Conservation (phyloP, 1,284 basidiomycete genomes). For the Irpex sp. region DNA sequence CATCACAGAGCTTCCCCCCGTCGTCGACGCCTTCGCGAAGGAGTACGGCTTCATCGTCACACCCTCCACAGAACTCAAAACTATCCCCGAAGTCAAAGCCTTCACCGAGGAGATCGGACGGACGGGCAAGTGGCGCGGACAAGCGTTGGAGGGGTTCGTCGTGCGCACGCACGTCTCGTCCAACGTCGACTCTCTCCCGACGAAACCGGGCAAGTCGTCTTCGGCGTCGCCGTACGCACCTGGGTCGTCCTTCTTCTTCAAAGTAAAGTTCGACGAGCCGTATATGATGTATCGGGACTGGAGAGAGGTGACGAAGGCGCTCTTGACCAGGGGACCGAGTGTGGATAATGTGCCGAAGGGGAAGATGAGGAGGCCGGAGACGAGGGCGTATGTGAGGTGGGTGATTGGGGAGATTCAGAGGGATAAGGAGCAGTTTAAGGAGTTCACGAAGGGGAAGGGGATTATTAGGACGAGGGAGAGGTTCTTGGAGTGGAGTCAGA, state of each 20-base stretch:
- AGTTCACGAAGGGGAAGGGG: conserved; percentile 68
- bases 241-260: conserved; percentile 95
- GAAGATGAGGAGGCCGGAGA: conserved; percentile 65
- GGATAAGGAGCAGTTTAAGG: conserved; percentile 58
- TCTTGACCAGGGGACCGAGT: conserved; percentile 44
- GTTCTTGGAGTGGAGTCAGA: conserved; percentile 70
- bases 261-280: conserved; percentile 98
- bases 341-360: conserved; percentile 44
- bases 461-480: conserved; percentile 82
- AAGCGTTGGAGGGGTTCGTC: conserved; percentile 94
- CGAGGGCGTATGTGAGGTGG: conserved; percentile 63
- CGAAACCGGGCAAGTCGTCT: conserved; percentile 22
- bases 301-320: conserved; percentile 86
- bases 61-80: conserved; percentile 51
- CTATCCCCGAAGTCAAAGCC: conserved; percentile 62
- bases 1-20: conserved; percentile 61
- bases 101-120: conserved; percentile 71
- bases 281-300: conserved; percentile 99
- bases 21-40: conserved; percentile 77
- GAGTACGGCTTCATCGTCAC: conserved; percentile 94
- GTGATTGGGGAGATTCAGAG: conserved; percentile 63
- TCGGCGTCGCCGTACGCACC: conserved; percentile 62
- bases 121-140: conserved; percentile 77
- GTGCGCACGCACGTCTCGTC: conserved; percentile 71
- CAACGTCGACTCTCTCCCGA: conserved; percentile 22